Percentiles rank a stretch among this genome's conserved stretches.
These are phyloP conservation scores for Megacollybia marginata DNA, from an alignment of 768 basidiomycete genomes.

Conservation along the genomic window DNA sequence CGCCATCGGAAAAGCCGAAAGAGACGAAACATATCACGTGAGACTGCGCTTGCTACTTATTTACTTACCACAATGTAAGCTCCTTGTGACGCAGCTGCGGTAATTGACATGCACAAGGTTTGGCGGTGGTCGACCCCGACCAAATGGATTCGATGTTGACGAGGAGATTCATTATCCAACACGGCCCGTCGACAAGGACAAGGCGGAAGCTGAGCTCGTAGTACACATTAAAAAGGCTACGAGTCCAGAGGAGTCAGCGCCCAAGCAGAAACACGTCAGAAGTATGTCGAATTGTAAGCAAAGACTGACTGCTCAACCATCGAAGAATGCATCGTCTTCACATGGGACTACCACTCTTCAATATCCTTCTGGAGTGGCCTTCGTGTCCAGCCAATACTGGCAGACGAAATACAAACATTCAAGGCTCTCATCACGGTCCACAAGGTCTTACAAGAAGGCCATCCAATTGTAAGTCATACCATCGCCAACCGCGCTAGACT, in stretches of 20 bases:
- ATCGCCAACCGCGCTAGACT: neutral
- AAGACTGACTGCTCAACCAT: neutral
- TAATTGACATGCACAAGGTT: constrained; percentile 1
- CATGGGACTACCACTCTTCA: constrained; percentile 98
- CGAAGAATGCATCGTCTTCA: constrained; percentile 95
- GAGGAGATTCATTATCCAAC: constrained; percentile 92
- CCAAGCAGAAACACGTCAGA: constrained; percentile 98
- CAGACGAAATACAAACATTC: constrained; percentile 98
- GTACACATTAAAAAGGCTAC: constrained; percentile 99
- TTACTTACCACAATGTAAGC: neutral
- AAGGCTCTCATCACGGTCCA: constrained; percentile 97
- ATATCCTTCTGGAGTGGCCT: constrained; percentile 97
- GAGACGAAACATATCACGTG: constrained; percentile 5
- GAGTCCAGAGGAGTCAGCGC: constrained; percentile 88
- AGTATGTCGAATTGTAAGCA: constrained; percentile 47
- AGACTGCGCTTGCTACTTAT: neutral
- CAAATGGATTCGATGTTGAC: constrained; percentile 57
- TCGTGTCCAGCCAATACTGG: constrained; percentile 91
- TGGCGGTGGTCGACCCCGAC: constrained; percentile 25
- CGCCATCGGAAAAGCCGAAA: constrained; percentile 8
- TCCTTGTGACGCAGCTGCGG: neutral
- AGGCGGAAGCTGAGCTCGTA: constrained; percentile 89
- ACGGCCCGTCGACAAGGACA: constrained; percentile 96
- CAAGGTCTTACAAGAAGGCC: constrained; percentile 96
- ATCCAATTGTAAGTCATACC: constrained; percentile 63